These are phyloP conservation scores for Hansenula anomala DNA, from an alignment of 1,139 yeast genomes.

Conservation along the genomic window DNA sequence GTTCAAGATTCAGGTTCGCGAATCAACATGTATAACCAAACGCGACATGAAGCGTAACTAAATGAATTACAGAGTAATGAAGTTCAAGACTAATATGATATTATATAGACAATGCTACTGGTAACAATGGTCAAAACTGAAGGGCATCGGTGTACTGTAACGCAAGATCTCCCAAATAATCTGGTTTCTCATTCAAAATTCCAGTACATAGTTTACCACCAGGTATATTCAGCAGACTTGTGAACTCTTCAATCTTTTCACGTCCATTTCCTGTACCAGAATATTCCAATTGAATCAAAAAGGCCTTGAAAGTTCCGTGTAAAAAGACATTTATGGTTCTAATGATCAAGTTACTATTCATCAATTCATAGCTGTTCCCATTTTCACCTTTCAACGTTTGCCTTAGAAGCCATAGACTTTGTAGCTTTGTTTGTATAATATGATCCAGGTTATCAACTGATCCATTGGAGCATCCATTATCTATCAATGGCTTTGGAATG, in stretches of 20 bases:
- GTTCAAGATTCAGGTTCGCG: too few species aligned
- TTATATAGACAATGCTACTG: background rate
- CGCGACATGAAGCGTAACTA: too few species aligned
- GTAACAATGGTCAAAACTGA: conserved; percentile 17
- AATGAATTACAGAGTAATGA: too few species aligned
- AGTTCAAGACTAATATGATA: too few species aligned
- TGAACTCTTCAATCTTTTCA: conserved; percentile 16
- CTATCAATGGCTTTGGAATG: conserved; percentile 8
- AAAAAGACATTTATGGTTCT: conserved; percentile 67
- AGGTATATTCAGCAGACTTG: conserved; percentile 9
- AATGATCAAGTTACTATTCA: conserved; percentile 30
- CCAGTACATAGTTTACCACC: conserved; percentile 34
- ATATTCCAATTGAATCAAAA: conserved; percentile 52
- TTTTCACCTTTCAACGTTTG: conserved; percentile 80
- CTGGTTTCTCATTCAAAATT: conserved; percentile 25
- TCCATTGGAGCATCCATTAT: conserved; percentile 37
- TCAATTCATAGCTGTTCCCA: conserved; percentile 50
- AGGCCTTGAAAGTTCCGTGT: conserved; percentile 71
- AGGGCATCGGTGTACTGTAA: conserved; percentile 43
- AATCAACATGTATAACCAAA: too few species aligned
- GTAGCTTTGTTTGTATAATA: conserved; percentile 52
- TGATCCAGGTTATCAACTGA: conserved; percentile 41
- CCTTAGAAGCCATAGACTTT: conserved; percentile 66
- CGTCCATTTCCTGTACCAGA: conserved; percentile 11
- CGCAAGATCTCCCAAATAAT: conserved; percentile 36